These are phyloP conservation scores for Aspergillus pseudoviridinutans DNA, from an alignment of 2,329 filamentous ascomycete species.

Conservation along the genomic window DNA sequence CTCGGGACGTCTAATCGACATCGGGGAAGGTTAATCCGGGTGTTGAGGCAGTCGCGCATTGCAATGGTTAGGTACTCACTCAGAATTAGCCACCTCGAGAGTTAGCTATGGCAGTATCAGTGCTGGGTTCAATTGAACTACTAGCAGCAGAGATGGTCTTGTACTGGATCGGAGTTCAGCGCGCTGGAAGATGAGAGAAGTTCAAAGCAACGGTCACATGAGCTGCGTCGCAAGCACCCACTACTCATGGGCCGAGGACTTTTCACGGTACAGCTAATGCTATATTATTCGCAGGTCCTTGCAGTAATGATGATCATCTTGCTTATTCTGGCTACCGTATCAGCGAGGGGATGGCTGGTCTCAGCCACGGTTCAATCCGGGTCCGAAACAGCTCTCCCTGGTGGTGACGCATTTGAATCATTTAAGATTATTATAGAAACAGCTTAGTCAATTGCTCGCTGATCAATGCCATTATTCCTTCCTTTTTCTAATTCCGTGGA, in stretches of 20 bases:
- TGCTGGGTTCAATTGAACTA: background rate
- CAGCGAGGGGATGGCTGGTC: background rate
- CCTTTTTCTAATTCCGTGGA: background rate
- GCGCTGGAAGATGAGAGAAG: background rate
- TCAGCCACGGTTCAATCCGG: background rate
- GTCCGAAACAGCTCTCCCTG: background rate
- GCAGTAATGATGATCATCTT: background rate
- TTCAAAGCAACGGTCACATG: background rate
- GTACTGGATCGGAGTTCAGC: background rate
- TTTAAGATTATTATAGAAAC: background rate
- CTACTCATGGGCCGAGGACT: background rate
- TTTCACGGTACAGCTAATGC: background rate
- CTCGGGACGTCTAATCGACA: slow-evolving; percentile 17
- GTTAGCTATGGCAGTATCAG: background rate
- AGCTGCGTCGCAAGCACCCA: background rate
- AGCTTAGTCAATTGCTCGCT: background rate
- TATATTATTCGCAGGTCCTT: background rate
- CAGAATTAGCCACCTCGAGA: background rate
- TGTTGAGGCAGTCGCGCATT: slow-evolving; percentile 3
- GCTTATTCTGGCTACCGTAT: background rate
- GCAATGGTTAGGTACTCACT: background rate
- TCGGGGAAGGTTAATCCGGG: slow-evolving; percentile 24
- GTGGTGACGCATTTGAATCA: background rate
- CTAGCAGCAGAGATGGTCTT: background rate
- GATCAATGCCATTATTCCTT: background rate